These are phyloP conservation scores for Trichoderma hamatum DNA, from an alignment of 2,329 filamentous ascomycete genomes.

Conservation along the genomic window DNA sequence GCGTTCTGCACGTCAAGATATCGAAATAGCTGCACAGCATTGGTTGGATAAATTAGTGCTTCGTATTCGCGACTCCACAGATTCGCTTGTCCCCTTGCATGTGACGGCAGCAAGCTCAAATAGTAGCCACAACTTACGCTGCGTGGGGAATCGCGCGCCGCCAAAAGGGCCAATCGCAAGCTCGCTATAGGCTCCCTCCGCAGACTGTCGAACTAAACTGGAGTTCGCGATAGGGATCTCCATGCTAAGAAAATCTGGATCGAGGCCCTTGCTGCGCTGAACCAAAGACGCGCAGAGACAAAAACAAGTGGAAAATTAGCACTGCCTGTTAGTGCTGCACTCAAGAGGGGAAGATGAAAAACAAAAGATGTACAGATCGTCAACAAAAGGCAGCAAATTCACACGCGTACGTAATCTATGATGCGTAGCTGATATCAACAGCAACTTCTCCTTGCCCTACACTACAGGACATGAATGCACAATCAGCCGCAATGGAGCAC, in stretches of 20 bases:
- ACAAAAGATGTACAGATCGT: background rate
- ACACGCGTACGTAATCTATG: background rate
- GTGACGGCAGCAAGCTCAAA: conserved; percentile 8
- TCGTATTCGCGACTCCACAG: conserved; percentile 11
- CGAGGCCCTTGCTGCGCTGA: background rate
- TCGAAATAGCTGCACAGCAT: background rate
- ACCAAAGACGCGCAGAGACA: background rate
- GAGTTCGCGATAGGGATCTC: background rate
- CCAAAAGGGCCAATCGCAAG: background rate
- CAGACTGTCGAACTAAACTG: conserved; percentile 1
- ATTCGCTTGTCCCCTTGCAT: conserved; percentile 12
- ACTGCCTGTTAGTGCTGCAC: background rate
- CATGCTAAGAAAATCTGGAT: background rate
- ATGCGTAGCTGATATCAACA: background rate
- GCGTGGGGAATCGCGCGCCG: background rate
- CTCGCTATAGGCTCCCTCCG: conserved; percentile 1
- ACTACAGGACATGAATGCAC: too few species aligned
- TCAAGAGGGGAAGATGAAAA: background rate
- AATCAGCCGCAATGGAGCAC: background rate
- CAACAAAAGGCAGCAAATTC: background rate
- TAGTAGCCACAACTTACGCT: background rate
- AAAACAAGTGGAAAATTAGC: background rate
- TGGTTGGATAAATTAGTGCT: background rate
- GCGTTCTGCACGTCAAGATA: background rate
- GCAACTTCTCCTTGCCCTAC: background rate